These are phyloP conservation scores for Sporothrix inflata DNA, from an alignment of 2,329 filamentous ascomycete species.

Conservation along the genomic window DNA sequence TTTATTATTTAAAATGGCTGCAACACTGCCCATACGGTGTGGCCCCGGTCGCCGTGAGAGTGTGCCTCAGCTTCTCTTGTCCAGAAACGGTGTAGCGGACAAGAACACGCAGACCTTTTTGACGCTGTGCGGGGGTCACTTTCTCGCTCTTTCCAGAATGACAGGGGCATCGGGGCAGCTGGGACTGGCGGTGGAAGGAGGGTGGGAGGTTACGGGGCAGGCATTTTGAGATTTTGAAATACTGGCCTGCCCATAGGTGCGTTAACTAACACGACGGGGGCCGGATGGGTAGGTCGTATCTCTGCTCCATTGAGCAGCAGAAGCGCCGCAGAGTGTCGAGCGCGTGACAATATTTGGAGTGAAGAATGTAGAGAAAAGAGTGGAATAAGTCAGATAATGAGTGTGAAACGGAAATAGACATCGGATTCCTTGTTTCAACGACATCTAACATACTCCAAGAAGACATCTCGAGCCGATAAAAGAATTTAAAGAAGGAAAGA, in stretches of 20 bases:
- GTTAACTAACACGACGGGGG: background rate
- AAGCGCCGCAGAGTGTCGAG: background rate
- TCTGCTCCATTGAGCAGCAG: conserved; percentile 14
- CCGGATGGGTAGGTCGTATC: background rate
- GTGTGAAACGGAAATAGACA: background rate
- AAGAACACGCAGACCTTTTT: conserved; percentile 1
- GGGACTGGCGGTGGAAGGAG: background rate
- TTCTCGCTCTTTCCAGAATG: background rate
- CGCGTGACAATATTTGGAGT: background rate
- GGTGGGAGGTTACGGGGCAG: background rate
- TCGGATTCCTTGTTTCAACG: too few species aligned
- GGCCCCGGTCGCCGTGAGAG: background rate
- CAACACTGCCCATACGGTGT: background rate
- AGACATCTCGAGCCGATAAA: background rate
- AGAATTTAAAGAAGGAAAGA: background rate
- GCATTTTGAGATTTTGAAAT: background rate
- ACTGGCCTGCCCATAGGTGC: background rate
- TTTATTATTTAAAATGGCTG: too few species aligned
- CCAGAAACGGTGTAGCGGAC: conserved; percentile 10
- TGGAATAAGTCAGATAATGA: background rate
- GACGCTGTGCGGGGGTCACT: conserved; percentile 13
- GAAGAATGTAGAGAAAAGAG: background rate
- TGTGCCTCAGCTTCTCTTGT: background rate
- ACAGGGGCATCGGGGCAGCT: background rate
- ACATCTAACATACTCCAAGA: background rate